Evolutionary conservation across 345 rosid species (phyloP), one percentile per base, ranked within the genome.

Genomic region (Eucalyptus caleyi): DNA sequence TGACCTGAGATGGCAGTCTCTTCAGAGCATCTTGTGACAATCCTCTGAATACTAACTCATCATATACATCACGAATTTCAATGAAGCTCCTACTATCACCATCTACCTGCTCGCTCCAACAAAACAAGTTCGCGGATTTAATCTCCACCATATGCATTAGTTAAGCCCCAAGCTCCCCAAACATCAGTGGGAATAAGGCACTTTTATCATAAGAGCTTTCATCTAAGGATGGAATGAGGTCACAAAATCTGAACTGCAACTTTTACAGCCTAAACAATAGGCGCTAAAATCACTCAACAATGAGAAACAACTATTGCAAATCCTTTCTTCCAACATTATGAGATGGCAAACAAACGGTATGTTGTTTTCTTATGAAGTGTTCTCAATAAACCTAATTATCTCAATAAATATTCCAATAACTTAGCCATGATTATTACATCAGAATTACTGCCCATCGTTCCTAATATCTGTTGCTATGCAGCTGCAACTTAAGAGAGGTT

Each of bases 1-100:
- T 94, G 89, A 94, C 91, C 86, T 94, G 93, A 91, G 94, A 95
- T 62, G 99, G 97, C 90, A 97, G 90, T 90, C 93, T 95, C 89
- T 93, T 94, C 82, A 96, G 91, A 27, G 94, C 91, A 51, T 94
- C 95, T 88, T 95, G 94, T 1, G 98, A 94, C 90, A 97, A 92
- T 53, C 99, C 97, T 92, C 93, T 93, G 2, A 95, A 86, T 77
- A 21, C 27, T 42, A 91, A 86, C 91, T 93, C 94, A 42, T 92
- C 94, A 86, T 91, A 87, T 86, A 62, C 86, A 89, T 92, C 96
- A 88, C 90, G 91, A 47, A 90, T 91, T 50, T 93, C 96, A 54
- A 93, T 93, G 54, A 91, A 91, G 88, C 89, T 93, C 89, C 94
- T 89, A 88, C 93, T 91, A 50, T 93, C 92, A 83, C 93, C 87